A percentile compares a stretch with the other conserved stretches of the same genome.
Evolutionary conservation across 2,329 filamentous ascomycete genomes (phyloP).

Genomic region (Coniochaeta sp.): DNA sequence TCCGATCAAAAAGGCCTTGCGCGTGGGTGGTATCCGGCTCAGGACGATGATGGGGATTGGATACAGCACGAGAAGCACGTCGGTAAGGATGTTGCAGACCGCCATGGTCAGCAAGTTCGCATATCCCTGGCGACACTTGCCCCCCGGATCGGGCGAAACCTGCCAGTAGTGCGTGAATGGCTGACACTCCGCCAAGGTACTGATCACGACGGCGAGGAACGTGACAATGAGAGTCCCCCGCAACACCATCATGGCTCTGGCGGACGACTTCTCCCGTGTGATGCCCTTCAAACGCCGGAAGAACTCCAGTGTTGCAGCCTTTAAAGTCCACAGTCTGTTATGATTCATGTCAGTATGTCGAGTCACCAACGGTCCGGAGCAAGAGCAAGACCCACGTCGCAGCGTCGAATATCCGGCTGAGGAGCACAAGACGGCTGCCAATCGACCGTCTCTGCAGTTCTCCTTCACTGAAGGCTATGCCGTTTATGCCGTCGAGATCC

Average conservation of each 20-base stretch:
- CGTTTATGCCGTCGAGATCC: constrained; percentile 43
- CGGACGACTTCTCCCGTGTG: constrained; percentile 72
- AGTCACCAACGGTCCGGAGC: background rate
- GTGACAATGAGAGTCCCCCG: constrained; percentile 67
- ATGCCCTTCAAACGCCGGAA: constrained; percentile 70
- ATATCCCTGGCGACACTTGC: constrained; percentile 76
- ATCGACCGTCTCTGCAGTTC: constrained; percentile 58
- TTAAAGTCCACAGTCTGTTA: constrained; percentile 79
- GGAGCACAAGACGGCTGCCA: constrained; percentile 74
- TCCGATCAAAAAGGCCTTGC: constrained; percentile 68
- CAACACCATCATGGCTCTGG: constrained; percentile 61
- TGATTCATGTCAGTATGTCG: constrained; percentile 4
- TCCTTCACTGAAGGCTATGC: constrained; percentile 27
- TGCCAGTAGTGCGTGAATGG: constrained; percentile 71
- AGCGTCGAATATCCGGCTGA: constrained; percentile 75
- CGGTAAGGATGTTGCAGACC: constrained; percentile 76
- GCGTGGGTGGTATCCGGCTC: constrained; percentile 65
- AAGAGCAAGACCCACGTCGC: constrained; percentile 52
- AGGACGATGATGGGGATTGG: constrained; percentile 81
- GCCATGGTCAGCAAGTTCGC: constrained; percentile 82
- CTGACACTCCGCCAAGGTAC: constrained; percentile 75
- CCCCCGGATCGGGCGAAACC: constrained; percentile 74
- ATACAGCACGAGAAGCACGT: constrained; percentile 78
- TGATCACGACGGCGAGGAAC: constrained; percentile 71
- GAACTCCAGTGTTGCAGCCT: constrained; percentile 84